Percentiles rank a stretch among this genome's conserved stretches.
Conservation (phyloP, 495 filamentous ascomycete genomes). For the Hypoxylon fuscum region DNA sequence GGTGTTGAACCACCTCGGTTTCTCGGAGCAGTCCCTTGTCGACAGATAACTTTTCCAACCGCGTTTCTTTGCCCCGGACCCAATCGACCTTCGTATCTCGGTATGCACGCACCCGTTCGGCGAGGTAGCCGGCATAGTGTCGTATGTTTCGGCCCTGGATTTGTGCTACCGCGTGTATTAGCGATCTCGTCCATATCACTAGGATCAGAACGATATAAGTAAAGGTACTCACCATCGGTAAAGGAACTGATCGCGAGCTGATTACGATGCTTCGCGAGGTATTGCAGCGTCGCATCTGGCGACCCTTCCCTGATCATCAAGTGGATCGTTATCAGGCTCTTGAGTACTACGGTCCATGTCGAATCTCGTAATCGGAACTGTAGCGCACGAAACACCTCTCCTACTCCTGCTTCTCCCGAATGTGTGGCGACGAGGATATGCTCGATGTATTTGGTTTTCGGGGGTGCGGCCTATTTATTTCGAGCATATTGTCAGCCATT, state of each 20-base stretch:
- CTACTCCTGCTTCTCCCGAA: conserved; percentile 92
- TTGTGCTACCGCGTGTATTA: conserved; percentile 69
- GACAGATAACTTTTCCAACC: conserved; percentile 84
- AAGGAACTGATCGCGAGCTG: conserved; percentile 89
- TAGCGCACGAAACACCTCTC: conserved; percentile 91
- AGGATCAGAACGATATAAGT: conserved; percentile 12
- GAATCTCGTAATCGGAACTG: conserved; percentile 90
- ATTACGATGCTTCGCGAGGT: conserved; percentile 82
- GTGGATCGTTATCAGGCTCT: conserved; percentile 92
- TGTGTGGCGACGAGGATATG: conserved; percentile 96
- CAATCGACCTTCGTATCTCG: conserved; percentile 87
- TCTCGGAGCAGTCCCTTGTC: conserved; percentile 94
- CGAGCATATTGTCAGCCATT: conserved; percentile 27
- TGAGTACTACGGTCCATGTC: conserved; percentile 98
- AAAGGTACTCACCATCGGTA: conserved; percentile 80
- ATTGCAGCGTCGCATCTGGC: conserved; percentile 84
- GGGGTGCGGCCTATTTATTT: conserved; percentile 88
- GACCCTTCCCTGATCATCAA: conserved; percentile 97
- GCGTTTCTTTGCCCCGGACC: conserved; percentile 82
- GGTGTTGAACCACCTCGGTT: conserved; percentile 89
- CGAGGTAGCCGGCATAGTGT: conserved; percentile 87
- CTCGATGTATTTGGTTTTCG: conserved; percentile 99
- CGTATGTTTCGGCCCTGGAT: conserved; percentile 95
- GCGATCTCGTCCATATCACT: conserved; percentile 33
- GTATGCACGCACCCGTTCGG: conserved; percentile 82